These are phyloP conservation scores for Microbotryum lychnidis-dioicae DNA, from an alignment of 1,284 basidiomycete species.

Conservation along the genomic window DNA sequence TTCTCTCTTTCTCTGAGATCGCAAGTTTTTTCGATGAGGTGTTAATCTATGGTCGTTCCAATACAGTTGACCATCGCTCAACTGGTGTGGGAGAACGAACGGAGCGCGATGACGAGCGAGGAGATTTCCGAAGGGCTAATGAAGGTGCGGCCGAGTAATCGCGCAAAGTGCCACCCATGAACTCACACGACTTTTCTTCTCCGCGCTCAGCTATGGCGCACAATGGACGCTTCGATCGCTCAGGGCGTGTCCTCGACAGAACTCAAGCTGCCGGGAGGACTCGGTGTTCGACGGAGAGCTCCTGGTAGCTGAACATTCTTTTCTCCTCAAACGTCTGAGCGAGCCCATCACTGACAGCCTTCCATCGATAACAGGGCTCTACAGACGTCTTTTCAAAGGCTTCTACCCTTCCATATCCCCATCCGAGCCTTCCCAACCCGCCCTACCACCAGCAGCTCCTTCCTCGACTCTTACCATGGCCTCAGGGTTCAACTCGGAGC, in stretches of 20 bases:
- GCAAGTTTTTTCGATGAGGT: background rate
- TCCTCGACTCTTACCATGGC: background rate
- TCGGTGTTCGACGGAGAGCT: constrained; percentile 69
- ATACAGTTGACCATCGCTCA: constrained; percentile 71
- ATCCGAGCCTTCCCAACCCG: background rate
- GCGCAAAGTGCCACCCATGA: background rate
- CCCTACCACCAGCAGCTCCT: constrained; percentile 6
- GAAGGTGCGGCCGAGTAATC: constrained; percentile 23
- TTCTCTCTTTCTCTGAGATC: constrained; percentile 11
- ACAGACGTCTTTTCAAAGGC: constrained; percentile 65
- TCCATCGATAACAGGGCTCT: constrained; percentile 47
- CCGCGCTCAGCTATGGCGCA: constrained; percentile 69
- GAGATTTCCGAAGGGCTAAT: constrained; percentile 57
- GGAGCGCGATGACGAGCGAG: constrained; percentile 63
- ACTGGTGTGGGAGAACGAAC: constrained; percentile 83
- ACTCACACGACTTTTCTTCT: constrained; percentile 40
- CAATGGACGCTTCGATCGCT: constrained; percentile 91
- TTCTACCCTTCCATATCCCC: constrained; percentile 40
- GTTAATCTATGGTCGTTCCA: background rate
- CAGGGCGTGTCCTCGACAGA: constrained; percentile 74
- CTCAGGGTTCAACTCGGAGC: background rate
- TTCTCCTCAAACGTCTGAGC: too few species aligned
- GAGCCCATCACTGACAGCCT: too few species aligned
- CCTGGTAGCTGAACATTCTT: constrained; percentile 44
- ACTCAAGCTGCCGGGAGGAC: constrained; percentile 68